Evolutionary conservation across 352 stramenopile species (phyloP).

Genomic region (Globisporangium heterothallicum): DNA sequence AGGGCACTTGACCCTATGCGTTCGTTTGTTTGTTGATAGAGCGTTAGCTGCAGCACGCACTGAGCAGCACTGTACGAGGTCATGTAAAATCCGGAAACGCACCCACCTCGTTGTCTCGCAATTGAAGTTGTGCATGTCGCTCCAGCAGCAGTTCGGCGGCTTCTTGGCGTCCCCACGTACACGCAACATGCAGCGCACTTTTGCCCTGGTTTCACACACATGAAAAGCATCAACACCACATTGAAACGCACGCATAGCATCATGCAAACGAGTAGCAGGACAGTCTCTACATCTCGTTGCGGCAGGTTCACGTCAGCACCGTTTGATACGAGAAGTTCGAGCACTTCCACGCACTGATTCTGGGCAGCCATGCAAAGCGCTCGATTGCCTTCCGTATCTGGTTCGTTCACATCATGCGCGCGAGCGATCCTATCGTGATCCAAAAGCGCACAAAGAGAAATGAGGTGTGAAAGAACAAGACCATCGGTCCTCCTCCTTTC

Average conservation of each 20-base stretch:
- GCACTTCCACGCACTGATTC: conserved; percentile 53
- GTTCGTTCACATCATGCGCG: conserved; percentile 34
- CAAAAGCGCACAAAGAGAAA: no score
- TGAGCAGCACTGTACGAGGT: no score
- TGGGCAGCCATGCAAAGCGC: conserved; percentile 50
- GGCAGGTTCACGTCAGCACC: conserved; percentile 33
- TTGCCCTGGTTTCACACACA: conserved; percentile 26
- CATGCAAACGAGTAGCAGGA: no score
- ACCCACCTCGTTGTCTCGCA: conserved; percentile 36
- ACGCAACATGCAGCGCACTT: conserved; percentile 44
- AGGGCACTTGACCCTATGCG: conserved; percentile 36
- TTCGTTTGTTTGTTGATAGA: no score
- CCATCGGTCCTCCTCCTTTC: no score
- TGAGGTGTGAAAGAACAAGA: no score
- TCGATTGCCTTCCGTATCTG: conserved; percentile 42
- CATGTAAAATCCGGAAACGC: background rate
- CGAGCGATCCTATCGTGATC: conserved; percentile 34
- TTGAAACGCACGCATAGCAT: no score
- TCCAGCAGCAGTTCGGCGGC: conserved; percentile 34
- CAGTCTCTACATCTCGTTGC: conserved; percentile 45
- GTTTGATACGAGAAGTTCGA: conserved; percentile 40
- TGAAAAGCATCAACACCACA: background rate
- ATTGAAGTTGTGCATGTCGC: conserved; percentile 21
- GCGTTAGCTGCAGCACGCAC: no score
- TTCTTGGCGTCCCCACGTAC: conserved; percentile 45